Percentiles rank a stretch among this genome's conserved stretches.
These are phyloP conservation scores for Coffea humblotiana DNA, from an alignment of 305 asterid species.

Conservation along the genomic window DNA sequence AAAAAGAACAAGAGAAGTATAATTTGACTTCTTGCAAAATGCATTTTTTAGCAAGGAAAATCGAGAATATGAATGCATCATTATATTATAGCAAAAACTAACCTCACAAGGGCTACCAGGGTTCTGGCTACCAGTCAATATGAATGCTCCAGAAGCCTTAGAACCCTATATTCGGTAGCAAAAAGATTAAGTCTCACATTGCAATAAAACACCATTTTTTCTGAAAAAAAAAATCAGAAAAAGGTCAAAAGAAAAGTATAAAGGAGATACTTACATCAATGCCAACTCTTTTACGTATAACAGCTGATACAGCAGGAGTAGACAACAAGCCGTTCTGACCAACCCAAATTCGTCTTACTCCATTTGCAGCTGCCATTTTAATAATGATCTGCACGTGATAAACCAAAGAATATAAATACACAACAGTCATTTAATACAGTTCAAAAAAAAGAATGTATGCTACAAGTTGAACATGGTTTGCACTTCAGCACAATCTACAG, in stretches of 20 bases:
- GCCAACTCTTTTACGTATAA: slow-evolving; percentile 83
- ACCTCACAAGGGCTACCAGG: slow-evolving; percentile 99
- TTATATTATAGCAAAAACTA: slow-evolving; percentile 12
- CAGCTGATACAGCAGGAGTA: slow-evolving; percentile 95
- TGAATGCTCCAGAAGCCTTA: slow-evolving; percentile 88
- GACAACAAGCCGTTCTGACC: slow-evolving; percentile 91
- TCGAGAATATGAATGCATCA: background rate
- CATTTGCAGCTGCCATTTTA: slow-evolving; percentile 96
- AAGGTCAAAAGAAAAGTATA: background rate
- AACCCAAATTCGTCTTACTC: slow-evolving; percentile 94
- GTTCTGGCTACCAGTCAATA: slow-evolving; percentile 97
- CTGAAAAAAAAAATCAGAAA: background rate
- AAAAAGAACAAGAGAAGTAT: background rate
- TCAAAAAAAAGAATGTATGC: too few relatives aligned
- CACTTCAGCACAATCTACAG: too few relatives aligned
- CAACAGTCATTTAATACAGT: too few relatives aligned
- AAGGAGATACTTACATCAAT: slow-evolving; percentile 57
- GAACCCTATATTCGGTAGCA: slow-evolving; percentile 61
- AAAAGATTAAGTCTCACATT: background rate
- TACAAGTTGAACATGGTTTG: too few relatives aligned
- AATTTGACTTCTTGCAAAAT: background rate
- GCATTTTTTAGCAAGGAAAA: slow-evolving; percentile 1
- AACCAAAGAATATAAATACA: too few relatives aligned
- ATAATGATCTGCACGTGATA: slow-evolving; percentile 59
- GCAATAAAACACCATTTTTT: background rate